These are phyloP conservation scores for Termitomyces sp. DNA, from an alignment of 768 basidiomycete genomes.

Conservation along the genomic window DNA sequence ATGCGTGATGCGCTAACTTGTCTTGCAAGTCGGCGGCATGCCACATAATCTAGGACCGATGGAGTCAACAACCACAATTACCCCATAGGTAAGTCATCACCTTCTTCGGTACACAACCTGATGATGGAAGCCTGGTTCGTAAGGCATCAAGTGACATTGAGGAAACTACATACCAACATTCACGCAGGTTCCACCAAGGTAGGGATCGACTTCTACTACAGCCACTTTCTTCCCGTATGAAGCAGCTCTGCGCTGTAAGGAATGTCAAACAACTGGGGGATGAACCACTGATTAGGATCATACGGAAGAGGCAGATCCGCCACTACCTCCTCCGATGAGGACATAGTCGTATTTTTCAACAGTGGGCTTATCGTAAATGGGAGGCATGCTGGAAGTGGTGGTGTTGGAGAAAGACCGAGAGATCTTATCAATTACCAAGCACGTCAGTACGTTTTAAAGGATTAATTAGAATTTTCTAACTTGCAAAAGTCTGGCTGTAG, in stretches of 20 bases:
- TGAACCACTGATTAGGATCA: conserved; percentile 19
- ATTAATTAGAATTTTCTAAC: conserved; percentile 4
- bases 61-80: neutral
- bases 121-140: neutral
- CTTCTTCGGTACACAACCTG: conserved; percentile 98
- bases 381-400: conserved; percentile 55
- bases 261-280: neutral
- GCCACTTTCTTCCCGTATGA: conserved; percentile 92
- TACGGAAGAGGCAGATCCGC: conserved; percentile 85
- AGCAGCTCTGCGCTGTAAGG: conserved; percentile 79
- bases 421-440: conserved; percentile 28
- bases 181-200: conserved; percentile 93
- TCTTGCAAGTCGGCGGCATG: conserved; percentile 89
- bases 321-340: conserved; percentile 90
- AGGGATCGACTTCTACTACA: conserved; percentile 68
- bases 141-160: neutral
- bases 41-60: conserved; percentile 85
- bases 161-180: conserved; percentile 73
- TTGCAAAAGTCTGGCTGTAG: conserved; percentile 13
- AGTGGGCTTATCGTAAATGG: conserved; percentile 55
- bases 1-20: conserved; percentile 66
- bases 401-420: conserved; percentile 37
- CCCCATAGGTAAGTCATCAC: conserved; percentile 18
- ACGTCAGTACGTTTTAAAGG: conserved; percentile 10
- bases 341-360: conserved; percentile 76